phyloP scores from a whole-genome alignment of 352 stramenopile species.

The Peronospora tabacina region DNA sequence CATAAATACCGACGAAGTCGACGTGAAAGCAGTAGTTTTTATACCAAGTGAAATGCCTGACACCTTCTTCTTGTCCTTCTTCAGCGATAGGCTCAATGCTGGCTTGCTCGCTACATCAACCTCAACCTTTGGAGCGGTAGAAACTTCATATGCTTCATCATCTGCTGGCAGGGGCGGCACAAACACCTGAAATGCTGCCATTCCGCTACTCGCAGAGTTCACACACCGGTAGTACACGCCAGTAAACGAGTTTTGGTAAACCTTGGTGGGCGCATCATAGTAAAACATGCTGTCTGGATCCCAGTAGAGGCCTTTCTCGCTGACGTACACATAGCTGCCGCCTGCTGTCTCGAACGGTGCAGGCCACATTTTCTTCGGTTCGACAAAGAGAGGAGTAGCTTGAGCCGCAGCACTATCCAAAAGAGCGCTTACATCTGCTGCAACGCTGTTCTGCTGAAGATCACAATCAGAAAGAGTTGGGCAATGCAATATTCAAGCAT shows the following conservation, averaged over 20 bases:
- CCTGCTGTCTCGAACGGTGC: slow-evolving; percentile 68
- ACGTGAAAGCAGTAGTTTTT: slow-evolving; percentile 32
- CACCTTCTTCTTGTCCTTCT: slow-evolving; percentile 61
- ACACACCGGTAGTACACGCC: slow-evolving; percentile 57
- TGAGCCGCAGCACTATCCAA: slow-evolving; percentile 52
- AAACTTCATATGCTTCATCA: slow-evolving; percentile 26
- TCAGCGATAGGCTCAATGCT: slow-evolving; percentile 34
- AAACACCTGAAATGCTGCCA: slow-evolving; percentile 41
- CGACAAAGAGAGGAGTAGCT: slow-evolving; percentile 41
- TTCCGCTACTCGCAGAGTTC: slow-evolving; percentile 14
- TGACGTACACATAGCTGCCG: slow-evolving; percentile 66
- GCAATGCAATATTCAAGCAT: slow-evolving; percentile 8
- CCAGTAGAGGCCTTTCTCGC: slow-evolving; percentile 67
- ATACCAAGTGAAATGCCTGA: slow-evolving; percentile 49
- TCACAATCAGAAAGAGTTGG: slow-evolving; percentile 6
- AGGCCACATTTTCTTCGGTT: slow-evolving; percentile 75
- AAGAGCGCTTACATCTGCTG: slow-evolving; percentile 54
- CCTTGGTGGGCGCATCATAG: slow-evolving; percentile 61
- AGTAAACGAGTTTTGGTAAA: slow-evolving; percentile 70
- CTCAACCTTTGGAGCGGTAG: slow-evolving; percentile 11
- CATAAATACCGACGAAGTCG: slow-evolving; percentile 6
- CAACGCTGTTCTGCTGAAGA: slow-evolving; percentile 28
- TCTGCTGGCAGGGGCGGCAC: slow-evolving; percentile 44
- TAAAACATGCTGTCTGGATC: slow-evolving; percentile 81
- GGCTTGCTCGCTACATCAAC: slow-evolving; percentile 14